These are phyloP conservation scores for Trapa incisa DNA, from an alignment of 345 rosid genomes.

Conservation along the genomic window DNA sequence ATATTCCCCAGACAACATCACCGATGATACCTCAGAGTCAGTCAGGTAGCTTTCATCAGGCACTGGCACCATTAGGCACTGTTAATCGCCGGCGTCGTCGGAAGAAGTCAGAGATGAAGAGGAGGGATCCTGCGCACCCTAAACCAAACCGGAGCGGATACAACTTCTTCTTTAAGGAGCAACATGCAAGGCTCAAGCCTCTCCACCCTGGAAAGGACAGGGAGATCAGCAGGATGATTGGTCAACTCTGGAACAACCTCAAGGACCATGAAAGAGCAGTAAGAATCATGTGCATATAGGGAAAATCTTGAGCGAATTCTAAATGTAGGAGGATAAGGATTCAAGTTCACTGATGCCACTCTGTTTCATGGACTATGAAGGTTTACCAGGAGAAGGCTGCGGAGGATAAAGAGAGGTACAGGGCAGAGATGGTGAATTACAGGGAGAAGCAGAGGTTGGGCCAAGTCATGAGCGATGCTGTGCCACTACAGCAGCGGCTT, in stretches of 20 bases:
- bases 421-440: constrained; percentile 77
- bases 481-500: constrained; percentile 59
- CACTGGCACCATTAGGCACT: constrained; percentile 19
- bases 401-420: constrained; percentile 80
- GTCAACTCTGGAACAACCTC: constrained; percentile 81
- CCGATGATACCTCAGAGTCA: constrained; percentile 22
- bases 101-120: constrained; percentile 77
- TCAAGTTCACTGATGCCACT: not conserved
- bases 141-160: constrained; percentile 91
- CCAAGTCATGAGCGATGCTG: constrained; percentile 46
- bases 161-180: constrained; percentile 93
- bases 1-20: constrained; percentile 28
- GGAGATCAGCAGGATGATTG: constrained; percentile 88
- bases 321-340: not conserved
- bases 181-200: constrained; percentile 81
- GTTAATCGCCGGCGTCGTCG: constrained; percentile 66
- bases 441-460: constrained; percentile 52
- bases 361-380: constrained; percentile 19
- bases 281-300: constrained; percentile 10
- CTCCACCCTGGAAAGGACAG: constrained; percentile 91
- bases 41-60: constrained; percentile 12
- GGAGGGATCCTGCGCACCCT: constrained; percentile 92
- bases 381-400: constrained; percentile 73
- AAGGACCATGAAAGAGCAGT: constrained; percentile 53
- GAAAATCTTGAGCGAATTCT: not conserved